Evolutionary conservation across 2,329 filamentous ascomycete species (phyloP), one percentile per base, ranked within the genome.

Genomic region (Achaetomium macrosporum): DNA sequence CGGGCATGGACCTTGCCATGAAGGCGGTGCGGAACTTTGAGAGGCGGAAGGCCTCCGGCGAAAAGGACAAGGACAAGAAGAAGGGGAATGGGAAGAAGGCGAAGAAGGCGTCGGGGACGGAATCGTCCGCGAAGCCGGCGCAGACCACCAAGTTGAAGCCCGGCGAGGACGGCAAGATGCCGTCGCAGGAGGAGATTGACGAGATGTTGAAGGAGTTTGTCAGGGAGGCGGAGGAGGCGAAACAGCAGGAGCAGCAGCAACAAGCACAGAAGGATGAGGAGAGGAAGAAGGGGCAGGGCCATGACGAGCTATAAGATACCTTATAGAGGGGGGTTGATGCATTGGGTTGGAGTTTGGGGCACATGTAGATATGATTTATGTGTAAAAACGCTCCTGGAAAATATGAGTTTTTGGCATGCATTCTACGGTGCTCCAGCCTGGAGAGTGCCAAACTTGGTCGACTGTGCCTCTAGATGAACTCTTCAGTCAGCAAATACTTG

Each of bases 1-100:
- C 77, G 5, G 81, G 82, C 61, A 78, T 85, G 66, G 82, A 89
- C 20, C 76, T 91, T 45, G 78, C 89, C 50, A 81, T 85, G 74
- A 86, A 83, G 73, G 81, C 81, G 51, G 80, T 86, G 62, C 77
- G 74, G 60, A 76, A 76, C 61, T 76, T 77, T 49, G 76, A 78
- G 61, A 71, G 69, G 59, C 70, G 69, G 59, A 69, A 70, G 58
- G 73, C 73, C 61, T 51, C 58, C 15, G 58, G 61, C 10, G 60
- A 47, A n/a, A 60, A 56, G 47, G 50, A 44, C 33, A 54, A 54
- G 46, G 59, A 56, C 56, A 20, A 53, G 9, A 61, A 59, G 53
- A 16, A 48, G 58, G 63, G 66, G 10, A 67, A 51, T 42, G 53
- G 36, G 19, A 51, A 35, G 20, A 67, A 55, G 65, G 64, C 51